These are phyloP conservation scores for Inga oerstediana DNA, from an alignment of 306 rosid genomes.

Conservation along the genomic window DNA sequence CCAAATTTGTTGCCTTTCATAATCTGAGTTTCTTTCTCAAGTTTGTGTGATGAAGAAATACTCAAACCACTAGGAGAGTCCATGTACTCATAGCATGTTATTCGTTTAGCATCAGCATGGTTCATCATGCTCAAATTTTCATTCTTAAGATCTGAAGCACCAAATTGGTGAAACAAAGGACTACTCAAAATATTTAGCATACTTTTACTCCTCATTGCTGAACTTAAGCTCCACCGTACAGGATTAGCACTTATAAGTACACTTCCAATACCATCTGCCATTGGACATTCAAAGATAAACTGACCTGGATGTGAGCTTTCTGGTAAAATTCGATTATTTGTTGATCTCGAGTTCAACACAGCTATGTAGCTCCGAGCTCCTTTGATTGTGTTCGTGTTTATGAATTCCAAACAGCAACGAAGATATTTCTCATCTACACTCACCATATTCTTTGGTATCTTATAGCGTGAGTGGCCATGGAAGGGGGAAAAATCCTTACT, in stretches of 20 bases:
- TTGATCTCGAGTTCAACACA: slow-evolving; percentile 44
- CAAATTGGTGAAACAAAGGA: slow-evolving; percentile 62
- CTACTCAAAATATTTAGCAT: slow-evolving; percentile 76
- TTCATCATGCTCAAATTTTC: slow-evolving; percentile 52
- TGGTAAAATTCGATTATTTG: slow-evolving; percentile 44
- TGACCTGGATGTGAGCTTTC: slow-evolving; percentile 50
- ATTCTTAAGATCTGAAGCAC: slow-evolving; percentile 44
- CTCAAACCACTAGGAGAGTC: slow-evolving; percentile 51
- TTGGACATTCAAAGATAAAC: slow-evolving; percentile 28
- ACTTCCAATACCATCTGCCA: neutral
- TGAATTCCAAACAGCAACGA: slow-evolving; percentile 74
- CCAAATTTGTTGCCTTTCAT: slow-evolving; percentile 47
- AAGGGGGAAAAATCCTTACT: slow-evolving; percentile 47
- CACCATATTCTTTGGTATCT: slow-evolving; percentile 78
- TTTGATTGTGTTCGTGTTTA: slow-evolving; percentile 61
- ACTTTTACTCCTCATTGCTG: slow-evolving; percentile 86
- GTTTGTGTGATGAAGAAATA: slow-evolving; percentile 50
- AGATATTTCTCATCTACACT: slow-evolving; percentile 80
- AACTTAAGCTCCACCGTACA: slow-evolving; percentile 54
- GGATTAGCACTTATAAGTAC: slow-evolving; percentile 5
- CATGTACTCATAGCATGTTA: slow-evolving; percentile 45
- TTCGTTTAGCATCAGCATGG: slow-evolving; percentile 51
- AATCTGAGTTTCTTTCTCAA: slow-evolving; percentile 38
- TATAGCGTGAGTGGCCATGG: slow-evolving; percentile 48
- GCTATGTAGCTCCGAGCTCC: slow-evolving; percentile 52